Evolutionary conservation across 352 stramenopile species (phyloP), one percentile per base, ranked within the genome.

Genomic region (Elongisporangium anandrum): DNA sequence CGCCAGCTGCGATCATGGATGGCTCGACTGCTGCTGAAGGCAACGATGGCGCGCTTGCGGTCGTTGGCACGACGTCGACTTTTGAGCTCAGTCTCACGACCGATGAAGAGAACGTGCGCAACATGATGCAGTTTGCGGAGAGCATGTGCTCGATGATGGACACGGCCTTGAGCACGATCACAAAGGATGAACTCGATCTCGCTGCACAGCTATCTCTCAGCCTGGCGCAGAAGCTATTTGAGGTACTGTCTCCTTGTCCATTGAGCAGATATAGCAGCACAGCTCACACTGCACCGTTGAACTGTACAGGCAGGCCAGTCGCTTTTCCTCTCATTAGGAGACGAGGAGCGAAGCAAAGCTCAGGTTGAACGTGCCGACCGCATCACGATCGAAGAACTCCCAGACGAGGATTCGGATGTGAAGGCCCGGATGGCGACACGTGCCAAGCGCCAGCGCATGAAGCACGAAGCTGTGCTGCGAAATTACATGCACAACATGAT

Each of bases 71-170:
- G 19, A 52, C 61, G 15, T 52, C 61, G 1, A 68, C 56, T n/a
- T n/a, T n/a, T 1, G 56, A 59, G 21, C 56, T 85, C 2, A 53
- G 57, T 3, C 26, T 74, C 0, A 56, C 70, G 16, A 63, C 70
- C 0, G 75, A 90, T 29, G 85, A 90, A 62, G 79, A 91, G 52
- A 82, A 80, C 26, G 72, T 94, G 56, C 81, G 80, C 58, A 79
- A 77, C 57, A 79, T 88, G 70, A 88, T 94, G 80, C 26, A 69
- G 47, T 79, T 94, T 50, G 68, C 81, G 3, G 85, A 90, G 56
- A 86, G 68, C 50, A 89, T 94, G 77, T 94, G 85, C 61, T 65
- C 58, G 6, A 84, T 81, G 15, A 80, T 94, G 72, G 79, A 92
- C 54, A 73, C 88, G 23, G 81, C 85, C 23, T 59, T 94, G 19